Percentiles rank a stretch among this genome's conserved stretches.
phyloP scores from a whole-genome alignment of 169 alveolate species.

The Eimeria praecox region DNA sequence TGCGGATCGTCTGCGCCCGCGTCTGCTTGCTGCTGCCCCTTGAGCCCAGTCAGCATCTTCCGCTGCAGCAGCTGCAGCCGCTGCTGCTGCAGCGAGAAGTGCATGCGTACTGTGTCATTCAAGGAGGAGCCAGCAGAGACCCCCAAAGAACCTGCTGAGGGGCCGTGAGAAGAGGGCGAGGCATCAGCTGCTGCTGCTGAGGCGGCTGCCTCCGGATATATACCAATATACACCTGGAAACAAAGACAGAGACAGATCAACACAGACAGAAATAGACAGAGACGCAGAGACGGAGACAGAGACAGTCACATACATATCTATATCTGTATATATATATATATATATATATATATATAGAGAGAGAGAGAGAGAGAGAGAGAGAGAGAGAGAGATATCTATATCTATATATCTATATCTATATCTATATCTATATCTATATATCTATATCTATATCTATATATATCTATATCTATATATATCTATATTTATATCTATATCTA shows the following conservation, averaged over 20 bases:
- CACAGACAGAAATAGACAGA: background rate
- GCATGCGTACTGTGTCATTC: conserved; percentile 28
- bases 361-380: background rate
- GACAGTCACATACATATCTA: no score
- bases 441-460: no score
- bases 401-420: no score
- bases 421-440: no score
- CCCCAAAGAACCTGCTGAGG: background rate
- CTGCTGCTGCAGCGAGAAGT: conserved; percentile 50
- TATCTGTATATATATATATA: no score
- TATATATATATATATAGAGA: no score
- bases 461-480: no score
- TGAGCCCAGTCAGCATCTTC: conserved; percentile 20
- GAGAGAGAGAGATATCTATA: no score
- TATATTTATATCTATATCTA: no score
- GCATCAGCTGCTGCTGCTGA: conserved; percentile 8
- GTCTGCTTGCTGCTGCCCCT: conserved; percentile 53
- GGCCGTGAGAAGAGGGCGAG: background rate
- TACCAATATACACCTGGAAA: conserved; percentile 6
- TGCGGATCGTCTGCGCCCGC: background rate
- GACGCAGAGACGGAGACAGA: background rate
- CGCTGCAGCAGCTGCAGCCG: conserved; percentile 68
- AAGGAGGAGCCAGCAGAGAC: background rate
- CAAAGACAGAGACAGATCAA: background rate
- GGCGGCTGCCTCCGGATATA: background rate